Percentiles rank a stretch among this genome's conserved stretches.
Evolutionary conservation across 257 asterid species (phyloP).

Genomic region (Nemophila menziesii): DNA sequence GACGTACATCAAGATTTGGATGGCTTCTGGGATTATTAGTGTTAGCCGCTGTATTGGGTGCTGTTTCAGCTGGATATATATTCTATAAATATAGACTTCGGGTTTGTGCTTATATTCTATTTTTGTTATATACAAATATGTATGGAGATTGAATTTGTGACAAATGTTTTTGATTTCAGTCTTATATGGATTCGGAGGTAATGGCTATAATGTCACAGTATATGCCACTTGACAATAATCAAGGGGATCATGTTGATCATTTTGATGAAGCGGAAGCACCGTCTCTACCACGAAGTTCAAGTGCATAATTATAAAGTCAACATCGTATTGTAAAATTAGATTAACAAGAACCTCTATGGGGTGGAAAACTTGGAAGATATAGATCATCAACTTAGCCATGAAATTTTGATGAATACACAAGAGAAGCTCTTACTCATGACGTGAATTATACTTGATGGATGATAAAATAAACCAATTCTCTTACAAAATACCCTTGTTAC

Average conservation of each 20-base stretch:
- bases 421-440: neutral
- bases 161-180: constrained; percentile 30
- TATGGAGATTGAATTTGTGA: neutral
- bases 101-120: constrained; percentile 23
- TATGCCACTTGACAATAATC: constrained; percentile 79
- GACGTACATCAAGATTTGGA: constrained; percentile 45
- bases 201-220: constrained; percentile 98
- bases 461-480: too few relatives aligned
- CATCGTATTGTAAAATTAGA: too few relatives aligned
- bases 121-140: neutral
- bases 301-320: constrained; percentile 24
- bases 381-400: neutral
- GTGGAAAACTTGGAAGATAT: neutral
- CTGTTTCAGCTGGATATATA: constrained; percentile 53
- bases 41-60: constrained; percentile 42
- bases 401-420: neutral
- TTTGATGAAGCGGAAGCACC: constrained; percentile 51
- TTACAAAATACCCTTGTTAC: neutral
- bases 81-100: constrained; percentile 91
- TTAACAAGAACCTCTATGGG: too few relatives aligned
- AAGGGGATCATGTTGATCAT: constrained; percentile 52
- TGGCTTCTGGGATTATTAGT: constrained; percentile 36
- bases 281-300: constrained; percentile 35
- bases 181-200: constrained; percentile 94
- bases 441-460: neutral